Evolutionary conservation across 1,284 basidiomycete genomes (phyloP).

Genomic region (Chalciporus sp.): DNA sequence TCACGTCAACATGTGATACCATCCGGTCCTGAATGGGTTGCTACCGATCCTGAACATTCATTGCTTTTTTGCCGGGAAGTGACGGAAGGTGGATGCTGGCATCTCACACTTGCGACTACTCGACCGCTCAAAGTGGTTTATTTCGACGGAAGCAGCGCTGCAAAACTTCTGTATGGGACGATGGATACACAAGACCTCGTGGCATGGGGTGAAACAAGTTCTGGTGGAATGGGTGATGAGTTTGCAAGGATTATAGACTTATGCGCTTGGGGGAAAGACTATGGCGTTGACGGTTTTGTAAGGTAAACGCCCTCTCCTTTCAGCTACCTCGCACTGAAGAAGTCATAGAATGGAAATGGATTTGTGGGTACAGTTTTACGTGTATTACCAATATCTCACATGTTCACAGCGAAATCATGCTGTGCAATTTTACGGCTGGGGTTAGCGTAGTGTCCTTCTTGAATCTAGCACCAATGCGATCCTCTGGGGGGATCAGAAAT

Average conservation of each 20-base stretch:
- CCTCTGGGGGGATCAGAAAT: no score
- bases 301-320: constrained; percentile 26
- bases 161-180: constrained; percentile 37
- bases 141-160: constrained; percentile 47
- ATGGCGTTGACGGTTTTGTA: constrained; percentile 42
- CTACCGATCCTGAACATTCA: constrained; percentile 48
- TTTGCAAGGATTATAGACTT: constrained; percentile 34
- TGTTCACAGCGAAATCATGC: constrained; percentile 49
- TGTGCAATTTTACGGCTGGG: constrained; percentile 48
- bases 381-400: not conserved
- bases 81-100: constrained; percentile 35
- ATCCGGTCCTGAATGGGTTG: constrained; percentile 41
- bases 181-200: constrained; percentile 49
- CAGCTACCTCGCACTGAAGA: not conserved
- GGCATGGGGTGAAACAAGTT: constrained; percentile 34
- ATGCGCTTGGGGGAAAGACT: constrained; percentile 39
- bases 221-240: constrained; percentile 28
- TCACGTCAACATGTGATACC: constrained; percentile 30
- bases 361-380: constrained; percentile 39
- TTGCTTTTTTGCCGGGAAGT: constrained; percentile 36
- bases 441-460: constrained; percentile 40
- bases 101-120: constrained; percentile 39
- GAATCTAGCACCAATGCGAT: constrained; percentile 15
- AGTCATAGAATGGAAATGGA: constrained; percentile 47
- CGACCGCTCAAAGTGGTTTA: constrained; percentile 44